Evolutionary conservation across 306 rosid species (phyloP), one percentile per base, ranked within the genome.

Genomic region (Arachis hypogaea): DNA sequence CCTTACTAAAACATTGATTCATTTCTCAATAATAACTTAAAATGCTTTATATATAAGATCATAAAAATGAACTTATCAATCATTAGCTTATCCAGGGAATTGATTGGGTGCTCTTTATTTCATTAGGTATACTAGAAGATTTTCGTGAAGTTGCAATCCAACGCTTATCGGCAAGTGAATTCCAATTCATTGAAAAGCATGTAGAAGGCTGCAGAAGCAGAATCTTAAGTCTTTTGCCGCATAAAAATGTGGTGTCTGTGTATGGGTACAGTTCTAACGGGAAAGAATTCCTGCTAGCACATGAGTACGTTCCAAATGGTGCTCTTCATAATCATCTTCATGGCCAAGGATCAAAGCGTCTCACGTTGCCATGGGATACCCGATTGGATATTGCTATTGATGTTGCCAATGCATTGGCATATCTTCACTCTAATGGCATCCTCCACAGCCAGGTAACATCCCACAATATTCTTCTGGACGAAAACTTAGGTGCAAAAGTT

Each of bases 361-460:
- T 18, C 2, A 5, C 11, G 9, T 44, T 67, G 29, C 66, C 63
- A 36, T 77, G 80, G 80, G 47, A 3, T 22, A 68, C 42, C 7
- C 60, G 75, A 68, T 50, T 77, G 41, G 18, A 68, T 77, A 68
- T 77, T 40, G 75, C 75, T 14, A 77, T 77, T 68, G 75, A 77
- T 59, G 49, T 38, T 11, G 80, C 75, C 59, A 68, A 12, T 18
- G 80, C 69, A 22, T 50, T 76, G 55, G 57, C 6, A 11, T 28
- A 68, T 77, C 80, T 77, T 59, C 80, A 77, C 63, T 12, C 7
- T 28, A 0, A 68, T 29, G 75, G 80, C 57, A 60, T 68, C 42
- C 43, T 77, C 63, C 80, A 77, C n/a, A 5, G 29, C 1, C 7
- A 77, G 14, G 57, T 77, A 10, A 77, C 29, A 14, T 60, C 81